Conservation (phyloP, 2,329 filamentous ascomycete genomes). For the Arthrinium puccinioides region DNA sequence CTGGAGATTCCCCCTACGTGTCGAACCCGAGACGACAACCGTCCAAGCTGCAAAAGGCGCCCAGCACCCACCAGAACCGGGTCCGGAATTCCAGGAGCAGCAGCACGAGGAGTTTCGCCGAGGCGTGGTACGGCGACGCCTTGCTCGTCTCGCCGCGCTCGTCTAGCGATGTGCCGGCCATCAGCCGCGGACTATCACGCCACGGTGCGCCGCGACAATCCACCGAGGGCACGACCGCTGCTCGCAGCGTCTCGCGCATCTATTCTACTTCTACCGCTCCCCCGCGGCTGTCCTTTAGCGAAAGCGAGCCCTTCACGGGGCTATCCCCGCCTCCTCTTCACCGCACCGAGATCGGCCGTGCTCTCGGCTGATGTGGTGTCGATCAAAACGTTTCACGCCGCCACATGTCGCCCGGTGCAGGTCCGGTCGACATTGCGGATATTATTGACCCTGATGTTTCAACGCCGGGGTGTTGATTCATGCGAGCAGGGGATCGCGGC, state of each 20-base stretch:
- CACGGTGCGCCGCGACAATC: too few species aligned
- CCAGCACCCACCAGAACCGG: conserved; percentile 25
- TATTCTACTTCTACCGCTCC: conserved; percentile 37
- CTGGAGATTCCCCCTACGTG: conserved; percentile 54
- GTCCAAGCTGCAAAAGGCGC: conserved; percentile 45
- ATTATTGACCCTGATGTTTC: too few species aligned
- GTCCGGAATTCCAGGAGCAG: conserved; percentile 40
- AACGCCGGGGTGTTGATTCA: too few species aligned
- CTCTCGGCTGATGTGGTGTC: conserved; percentile 46
- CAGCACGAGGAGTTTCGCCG: conserved; percentile 33
- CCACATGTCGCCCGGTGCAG: too few species aligned
- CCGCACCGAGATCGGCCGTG: conserved; percentile 41
- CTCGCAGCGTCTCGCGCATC: too few species aligned
- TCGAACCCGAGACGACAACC: conserved; percentile 43
- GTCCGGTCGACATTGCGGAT: too few species aligned
- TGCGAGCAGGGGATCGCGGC: too few species aligned
- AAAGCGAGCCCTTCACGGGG: conserved; percentile 31
- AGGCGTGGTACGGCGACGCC: conserved; percentile 30
- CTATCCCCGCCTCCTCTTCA: conserved; percentile 42
- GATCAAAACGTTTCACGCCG: too few species aligned
- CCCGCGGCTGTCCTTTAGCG: conserved; percentile 34
- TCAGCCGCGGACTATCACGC: conserved; percentile 19
- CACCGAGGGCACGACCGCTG: too few species aligned
- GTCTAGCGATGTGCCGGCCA: conserved; percentile 22
- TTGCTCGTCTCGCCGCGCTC: conserved; percentile 22